These are phyloP conservation scores for Urtica urens DNA, from an alignment of 306 rosid species.

Conservation along the genomic window DNA sequence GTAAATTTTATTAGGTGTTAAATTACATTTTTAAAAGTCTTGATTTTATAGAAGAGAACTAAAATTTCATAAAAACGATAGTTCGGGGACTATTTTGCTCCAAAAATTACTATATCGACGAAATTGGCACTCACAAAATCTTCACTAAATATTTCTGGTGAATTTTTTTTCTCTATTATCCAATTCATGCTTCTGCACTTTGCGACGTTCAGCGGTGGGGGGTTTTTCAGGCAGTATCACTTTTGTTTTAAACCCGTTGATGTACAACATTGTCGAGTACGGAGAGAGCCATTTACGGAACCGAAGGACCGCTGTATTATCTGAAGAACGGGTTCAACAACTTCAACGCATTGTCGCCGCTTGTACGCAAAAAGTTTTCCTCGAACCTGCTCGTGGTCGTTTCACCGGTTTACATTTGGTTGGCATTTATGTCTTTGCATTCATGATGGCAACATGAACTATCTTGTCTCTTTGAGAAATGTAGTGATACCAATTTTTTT, in stretches of 20 bases:
- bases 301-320: slow-evolving; percentile 74
- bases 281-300: slow-evolving; percentile 96
- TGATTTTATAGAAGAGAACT: no score
- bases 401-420: slow-evolving; percentile 82
- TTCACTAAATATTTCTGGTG: neutral
- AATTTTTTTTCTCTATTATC: slow-evolving; percentile 9
- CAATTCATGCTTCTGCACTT: no score
- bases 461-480: no score
- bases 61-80: no score
- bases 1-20: no score
- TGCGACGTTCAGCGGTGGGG: no score
- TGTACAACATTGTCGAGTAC: slow-evolving; percentile 80
- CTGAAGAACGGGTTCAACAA: slow-evolving; percentile 91
- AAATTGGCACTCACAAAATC: no score
- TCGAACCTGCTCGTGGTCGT: slow-evolving; percentile 70
- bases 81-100: no score
- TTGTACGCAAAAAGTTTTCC: slow-evolving; percentile 67
- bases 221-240: slow-evolving; percentile 61
- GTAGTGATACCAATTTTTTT: no score
- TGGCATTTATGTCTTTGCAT: slow-evolving; percentile 91
- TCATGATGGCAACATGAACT: no score
- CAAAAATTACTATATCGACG: no score
- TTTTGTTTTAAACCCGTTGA: slow-evolving; percentile 63
- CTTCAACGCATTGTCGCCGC: slow-evolving; percentile 75
- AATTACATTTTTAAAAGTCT: no score